Percentiles rank a stretch among this genome's conserved stretches.
These are phyloP conservation scores for Rosa multiflora DNA, from an alignment of 306 rosid genomes.

Conservation along the genomic window DNA sequence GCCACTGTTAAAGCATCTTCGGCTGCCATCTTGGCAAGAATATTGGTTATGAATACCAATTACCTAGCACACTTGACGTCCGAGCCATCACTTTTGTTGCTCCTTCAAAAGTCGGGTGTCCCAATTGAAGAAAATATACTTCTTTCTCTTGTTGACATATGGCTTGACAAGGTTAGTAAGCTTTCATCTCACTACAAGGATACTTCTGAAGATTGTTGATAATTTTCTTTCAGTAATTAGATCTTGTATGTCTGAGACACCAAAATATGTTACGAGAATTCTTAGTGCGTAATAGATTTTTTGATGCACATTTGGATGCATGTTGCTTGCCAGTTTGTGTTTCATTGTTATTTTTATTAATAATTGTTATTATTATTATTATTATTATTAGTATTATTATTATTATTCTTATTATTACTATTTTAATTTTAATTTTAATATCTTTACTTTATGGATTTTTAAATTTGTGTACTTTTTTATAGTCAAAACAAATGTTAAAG, in stretches of 20 bases:
- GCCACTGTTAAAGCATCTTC: slow-evolving; percentile 81
- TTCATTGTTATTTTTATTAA: neutral
- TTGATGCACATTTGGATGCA: neutral
- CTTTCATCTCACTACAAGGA: neutral
- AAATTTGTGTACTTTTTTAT: neutral
- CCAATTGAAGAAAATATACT: slow-evolving; percentile 71
- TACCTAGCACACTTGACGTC: slow-evolving; percentile 81
- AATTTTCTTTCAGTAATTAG: slow-evolving; percentile 2
- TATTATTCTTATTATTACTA: too few relatives aligned
- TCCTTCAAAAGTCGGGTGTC: slow-evolving; percentile 72
- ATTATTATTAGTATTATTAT: too few relatives aligned
- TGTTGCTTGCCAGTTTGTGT: neutral
- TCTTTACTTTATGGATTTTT: neutral
- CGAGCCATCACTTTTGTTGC: slow-evolving; percentile 65
- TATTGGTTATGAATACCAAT: slow-evolving; percentile 93
- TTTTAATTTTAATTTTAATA: too few relatives aligned
- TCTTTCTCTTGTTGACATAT: slow-evolving; percentile 83
- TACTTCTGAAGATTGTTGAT: slow-evolving; percentile 7
- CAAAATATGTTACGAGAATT: neutral
- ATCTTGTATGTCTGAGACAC: neutral
- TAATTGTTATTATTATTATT: too few relatives aligned
- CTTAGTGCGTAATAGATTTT: neutral
- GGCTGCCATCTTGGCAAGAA: slow-evolving; percentile 93
- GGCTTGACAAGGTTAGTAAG: slow-evolving; percentile 91
- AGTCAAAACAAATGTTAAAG: neutral